Evolutionary conservation across 2,329 filamentous ascomycete species (phyloP), one percentile per base, ranked within the genome.

Genomic region (Aspergillaceae sp.): DNA sequence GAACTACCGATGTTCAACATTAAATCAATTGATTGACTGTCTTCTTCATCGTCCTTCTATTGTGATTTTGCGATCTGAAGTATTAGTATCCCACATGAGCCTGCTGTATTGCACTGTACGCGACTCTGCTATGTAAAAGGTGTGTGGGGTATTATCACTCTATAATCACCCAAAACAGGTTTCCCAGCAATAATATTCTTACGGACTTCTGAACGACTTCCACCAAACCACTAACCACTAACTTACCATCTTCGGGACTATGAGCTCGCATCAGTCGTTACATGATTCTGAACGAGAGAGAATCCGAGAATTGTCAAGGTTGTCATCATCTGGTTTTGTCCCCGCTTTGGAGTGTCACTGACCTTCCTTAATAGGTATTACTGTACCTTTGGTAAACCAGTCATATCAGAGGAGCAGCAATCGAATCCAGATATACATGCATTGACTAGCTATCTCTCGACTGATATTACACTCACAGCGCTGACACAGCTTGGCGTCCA

Each of bases 401-500:
- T 47, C 9, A 37, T 29, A 37, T 37, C 45, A 29, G 9, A 45
- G n/a, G 40, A 40, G 4, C 32, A 34, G 32, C 32, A 34, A 34
- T 34, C 32, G 5, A 34, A 5, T 34, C 4, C 32, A 34, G 32
- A 34, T 34, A 5, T 10, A 34, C 32, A 34, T 34, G 8, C 32
- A 34, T 10, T 34, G 38, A 33, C 2, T 41, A 44, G 8, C 41
- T 30, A 30, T 38, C 36, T 38, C 8, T 10, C 48, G 5, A 46
- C 51, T 37, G 60, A 63, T 44, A 51, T 56, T 27, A 51, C 55
- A 41, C 63, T 78, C 34, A 74, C 72, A 2, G 71, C 72, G 7
- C 67, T 78, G 45, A 71, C 74, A 9, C 73, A 77, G 54, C 65
- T 78, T 4, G 74, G 67, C 1, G 62, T 67, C 7, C 63, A 71